Evolutionary conservation across 768 basidiomycete species (phyloP), one percentile per base, ranked within the genome.

Genomic region (Chalciporus pseudorubinellus): DNA sequence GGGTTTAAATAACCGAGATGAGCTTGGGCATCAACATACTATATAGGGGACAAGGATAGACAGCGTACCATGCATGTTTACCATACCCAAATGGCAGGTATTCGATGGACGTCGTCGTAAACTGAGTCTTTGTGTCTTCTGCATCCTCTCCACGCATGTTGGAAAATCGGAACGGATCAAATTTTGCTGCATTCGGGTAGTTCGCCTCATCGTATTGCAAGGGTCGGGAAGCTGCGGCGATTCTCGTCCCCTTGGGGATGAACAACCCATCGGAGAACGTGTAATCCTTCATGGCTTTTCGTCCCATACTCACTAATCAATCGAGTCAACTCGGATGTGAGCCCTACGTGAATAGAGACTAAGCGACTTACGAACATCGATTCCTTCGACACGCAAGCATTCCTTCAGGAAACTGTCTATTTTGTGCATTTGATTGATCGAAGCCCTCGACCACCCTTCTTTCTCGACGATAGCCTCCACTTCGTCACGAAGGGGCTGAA

Each of bases 81-180:
- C 62, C 58, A 12, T 57, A 50, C 13, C 75, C 74, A 58, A 76
- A 78, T 3, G 64, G 47, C 20, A 74, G 45, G 47, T 61, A 74
- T 13, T 48, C 60, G 46, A 26, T 69, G 28, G 58, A 59, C 1
- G 72, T 68, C 14, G 69, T 63, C 29, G 67, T 65, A 48, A 72
- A 64, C 48, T 70, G 70, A 51, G 71, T 59, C 56, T 67, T 71
- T 8, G 54, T 55, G 13, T 48, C 51, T 18, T 74, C 73, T 7
- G 58, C 71, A 6, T 68, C 62, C 29, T 47, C 52, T 19, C 73
- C 67, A 49, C 68, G 59, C 52, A 71, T 66, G 11, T 69, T 60
- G 1, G 68, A 67, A 56, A 78, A 81, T 8, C 81, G 76, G 64
- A 76, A 78, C 0, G 73, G 73, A 33, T 79, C 72, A 53, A 82